Evolutionary conservation across 805 yeast species (phyloP).

Genomic region (Torulaspora franciscae): DNA sequence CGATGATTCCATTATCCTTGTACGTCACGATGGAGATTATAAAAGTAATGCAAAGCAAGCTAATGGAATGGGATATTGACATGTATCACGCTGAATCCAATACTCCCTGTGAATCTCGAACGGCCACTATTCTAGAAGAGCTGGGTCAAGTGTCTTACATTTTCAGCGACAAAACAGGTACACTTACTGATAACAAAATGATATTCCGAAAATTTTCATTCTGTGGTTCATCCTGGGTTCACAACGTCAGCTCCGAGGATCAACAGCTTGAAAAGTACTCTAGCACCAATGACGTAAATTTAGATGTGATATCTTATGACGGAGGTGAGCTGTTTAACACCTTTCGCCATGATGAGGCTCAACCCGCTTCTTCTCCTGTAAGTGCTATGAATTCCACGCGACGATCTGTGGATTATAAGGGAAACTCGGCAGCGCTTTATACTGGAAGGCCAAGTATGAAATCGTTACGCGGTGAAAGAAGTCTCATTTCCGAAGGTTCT

Average conservation of each 20-base stretch:
- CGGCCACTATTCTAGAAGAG: constrained; percentile 93
- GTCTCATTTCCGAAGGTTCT: neutral
- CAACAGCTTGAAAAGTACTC: neutral
- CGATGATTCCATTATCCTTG: constrained; percentile 88
- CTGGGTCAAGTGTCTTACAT: constrained; percentile 94
- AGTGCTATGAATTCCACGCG: constrained; percentile 14
- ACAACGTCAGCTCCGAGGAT: constrained; percentile 49
- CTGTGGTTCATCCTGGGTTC: constrained; percentile 86
- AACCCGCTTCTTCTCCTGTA: neutral
- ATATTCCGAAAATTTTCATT: constrained; percentile 82
- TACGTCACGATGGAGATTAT: constrained; percentile 96
- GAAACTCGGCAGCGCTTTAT: constrained; percentile 39
- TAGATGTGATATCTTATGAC: constrained; percentile 27
- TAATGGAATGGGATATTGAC: constrained; percentile 86
- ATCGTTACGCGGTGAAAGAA: constrained; percentile 29
- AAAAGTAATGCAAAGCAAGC: constrained; percentile 76
- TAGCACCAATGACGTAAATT: constrained; percentile 8
- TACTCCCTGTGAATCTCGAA: constrained; percentile 91
- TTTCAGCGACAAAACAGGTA: constrained; percentile 96
- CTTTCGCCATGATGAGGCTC: neutral
- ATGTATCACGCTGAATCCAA: constrained; percentile 82
- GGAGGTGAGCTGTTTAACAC: constrained; percentile 13
- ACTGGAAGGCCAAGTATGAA: constrained; percentile 59
- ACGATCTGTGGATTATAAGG: constrained; percentile 40
- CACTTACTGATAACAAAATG: constrained; percentile 93